phyloP scores from a whole-genome alignment of 768 basidiomycete species.

The Sistotremastrum niveocremeum region DNA sequence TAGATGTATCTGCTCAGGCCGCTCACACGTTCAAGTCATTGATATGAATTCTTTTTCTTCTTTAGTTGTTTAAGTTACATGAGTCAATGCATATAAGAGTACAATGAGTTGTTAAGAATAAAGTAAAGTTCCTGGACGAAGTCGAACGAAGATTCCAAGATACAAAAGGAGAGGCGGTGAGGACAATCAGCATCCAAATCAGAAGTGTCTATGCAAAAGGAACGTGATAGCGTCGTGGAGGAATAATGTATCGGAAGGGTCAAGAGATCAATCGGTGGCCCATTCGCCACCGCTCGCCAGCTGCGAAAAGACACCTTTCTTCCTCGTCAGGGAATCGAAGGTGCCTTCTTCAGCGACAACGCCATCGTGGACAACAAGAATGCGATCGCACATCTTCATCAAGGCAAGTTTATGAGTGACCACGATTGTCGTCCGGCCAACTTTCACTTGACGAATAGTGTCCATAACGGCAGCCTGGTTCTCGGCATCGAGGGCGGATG shows the following conservation, averaged over 20 bases:
- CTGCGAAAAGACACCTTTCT: constrained; percentile 58
- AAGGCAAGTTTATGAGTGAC: constrained; percentile 86
- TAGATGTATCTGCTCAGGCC: too few relatives aligned
- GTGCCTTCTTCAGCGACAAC: constrained; percentile 63
- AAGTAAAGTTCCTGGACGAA: too few relatives aligned
- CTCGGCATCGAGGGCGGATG: constrained; percentile 75
- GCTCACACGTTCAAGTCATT: too few relatives aligned
- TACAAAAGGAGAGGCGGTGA: too few relatives aligned
- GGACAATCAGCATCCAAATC: too few relatives aligned
- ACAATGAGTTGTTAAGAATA: too few relatives aligned
- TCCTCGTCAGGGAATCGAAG: constrained; percentile 56
- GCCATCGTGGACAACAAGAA: constrained; percentile 73
- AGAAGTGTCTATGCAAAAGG: too few relatives aligned
- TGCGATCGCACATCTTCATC: constrained; percentile 87
- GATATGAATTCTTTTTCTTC: too few relatives aligned
- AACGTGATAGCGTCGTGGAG: too few relatives aligned
- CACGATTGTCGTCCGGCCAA: constrained; percentile 75
- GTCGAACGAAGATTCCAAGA: too few relatives aligned
- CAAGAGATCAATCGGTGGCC: constrained; percentile 18
- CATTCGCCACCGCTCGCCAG: constrained; percentile 73
- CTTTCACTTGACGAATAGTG: constrained; percentile 49
- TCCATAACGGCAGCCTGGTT: constrained; percentile 78
- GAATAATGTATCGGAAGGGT: not conserved
- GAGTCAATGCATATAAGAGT: too few relatives aligned
- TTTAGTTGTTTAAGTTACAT: too few relatives aligned